phyloP scores from a whole-genome alignment of 2,329 filamentous ascomycete genomes.

The Exophiala viscosa region DNA sequence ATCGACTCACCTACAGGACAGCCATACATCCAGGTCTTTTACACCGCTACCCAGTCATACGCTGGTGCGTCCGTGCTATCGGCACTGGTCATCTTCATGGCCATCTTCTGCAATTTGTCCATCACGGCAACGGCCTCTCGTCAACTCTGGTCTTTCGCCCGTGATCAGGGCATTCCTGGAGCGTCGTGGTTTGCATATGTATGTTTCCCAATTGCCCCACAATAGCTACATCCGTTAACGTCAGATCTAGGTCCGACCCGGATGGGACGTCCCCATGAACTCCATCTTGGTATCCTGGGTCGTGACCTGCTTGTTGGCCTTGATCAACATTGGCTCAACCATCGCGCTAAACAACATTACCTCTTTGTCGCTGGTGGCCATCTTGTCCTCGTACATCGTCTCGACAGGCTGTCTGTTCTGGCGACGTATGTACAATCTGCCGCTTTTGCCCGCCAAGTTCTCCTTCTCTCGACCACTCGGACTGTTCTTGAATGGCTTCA shows the following conservation, averaged over 20 bases:
- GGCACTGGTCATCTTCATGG: conserved; percentile 33
- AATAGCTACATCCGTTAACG: not conserved
- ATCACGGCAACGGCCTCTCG: conserved; percentile 38
- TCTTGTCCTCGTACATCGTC: conserved; percentile 41
- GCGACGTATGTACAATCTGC: conserved; percentile 34
- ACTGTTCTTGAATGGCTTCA: conserved; percentile 38
- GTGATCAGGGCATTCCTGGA: conserved; percentile 40
- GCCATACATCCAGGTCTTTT: conserved; percentile 39
- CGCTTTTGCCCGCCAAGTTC: conserved; percentile 37
- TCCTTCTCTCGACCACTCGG: conserved; percentile 37
- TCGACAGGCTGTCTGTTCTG: conserved; percentile 36
- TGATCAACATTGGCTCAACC: conserved; percentile 33
- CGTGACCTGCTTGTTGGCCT: conserved; percentile 43
- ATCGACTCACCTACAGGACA: conserved; percentile 34
- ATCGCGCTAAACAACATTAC: conserved; percentile 43
- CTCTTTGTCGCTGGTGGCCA: conserved; percentile 37
- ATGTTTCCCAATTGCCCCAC: conserved; percentile 10
- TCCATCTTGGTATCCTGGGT: conserved; percentile 43
- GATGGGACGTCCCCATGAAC: conserved; percentile 27
- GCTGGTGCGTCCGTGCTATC: conserved; percentile 34
- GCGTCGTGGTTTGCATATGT: conserved; percentile 28
- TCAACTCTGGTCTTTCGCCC: conserved; percentile 41
- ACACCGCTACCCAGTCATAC: conserved; percentile 33
- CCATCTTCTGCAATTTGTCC: conserved; percentile 33
- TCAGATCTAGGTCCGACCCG: conserved; percentile 17